phyloP scores from a whole-genome alignment of 345 rosid genomes.

The Pugionium cornutum region DNA sequence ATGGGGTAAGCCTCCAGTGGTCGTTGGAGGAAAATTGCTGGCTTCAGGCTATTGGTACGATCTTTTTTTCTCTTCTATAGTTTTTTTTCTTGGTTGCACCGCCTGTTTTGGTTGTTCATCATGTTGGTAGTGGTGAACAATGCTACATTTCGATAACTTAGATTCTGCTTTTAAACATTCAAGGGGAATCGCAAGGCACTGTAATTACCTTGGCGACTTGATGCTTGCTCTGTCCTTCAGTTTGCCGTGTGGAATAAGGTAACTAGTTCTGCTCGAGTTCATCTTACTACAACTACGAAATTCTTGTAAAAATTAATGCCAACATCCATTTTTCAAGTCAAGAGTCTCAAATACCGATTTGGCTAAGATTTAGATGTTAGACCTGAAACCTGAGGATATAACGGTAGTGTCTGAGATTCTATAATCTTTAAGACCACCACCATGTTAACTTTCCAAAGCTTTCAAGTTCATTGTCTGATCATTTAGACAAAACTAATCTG shows the following conservation, averaged over 20 bases:
- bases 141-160: not conserved
- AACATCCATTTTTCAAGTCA: not conserved
- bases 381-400: not conserved
- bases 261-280: conserved; percentile 15
- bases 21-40: conserved; percentile 83
- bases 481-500: not conserved
- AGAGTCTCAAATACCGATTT: not conserved
- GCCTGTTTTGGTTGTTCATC: conserved; percentile 13
- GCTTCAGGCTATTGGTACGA: conserved; percentile 92
- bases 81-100: not conserved
- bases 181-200: conserved; percentile 98
- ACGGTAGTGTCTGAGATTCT: conserved; percentile 14
- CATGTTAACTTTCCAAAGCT: conserved; percentile 13
- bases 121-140: not conserved
- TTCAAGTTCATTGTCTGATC: conserved; percentile 1
- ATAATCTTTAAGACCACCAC: not conserved
- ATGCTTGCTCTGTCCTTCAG: conserved; percentile 90
- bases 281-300: conserved; percentile 15
- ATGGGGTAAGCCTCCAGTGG: conserved; percentile 88
- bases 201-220: conserved; percentile 92
- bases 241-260: conserved; percentile 92
- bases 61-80: not conserved
- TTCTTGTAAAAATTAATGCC: not conserved
- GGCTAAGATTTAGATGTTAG: not conserved
- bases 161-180: conserved; percentile 18